Evolutionary conservation across 73 alveolate species (phyloP), one percentile per base, ranked within the genome.

Genomic region (Breviolum minutum): DNA sequence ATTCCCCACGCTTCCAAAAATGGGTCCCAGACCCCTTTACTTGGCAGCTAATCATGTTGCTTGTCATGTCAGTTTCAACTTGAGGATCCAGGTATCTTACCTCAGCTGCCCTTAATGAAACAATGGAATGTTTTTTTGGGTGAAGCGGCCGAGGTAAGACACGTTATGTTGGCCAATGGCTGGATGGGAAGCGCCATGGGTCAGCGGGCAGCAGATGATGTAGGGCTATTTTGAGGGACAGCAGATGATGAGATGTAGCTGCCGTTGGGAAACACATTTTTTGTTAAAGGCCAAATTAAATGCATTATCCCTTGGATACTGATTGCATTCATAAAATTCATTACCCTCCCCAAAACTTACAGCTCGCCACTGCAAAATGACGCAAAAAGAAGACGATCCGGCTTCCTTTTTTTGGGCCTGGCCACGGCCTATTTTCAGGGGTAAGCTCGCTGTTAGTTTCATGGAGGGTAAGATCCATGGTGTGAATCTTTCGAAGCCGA

Each of bases 91-190:
- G 26, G 19, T 73, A 12, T 26, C 54, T 22, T 73, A 26, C 22
- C n/a, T n/a, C n/a, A 20, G 83, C 1, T 73, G n/a, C n/a, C 48
- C 54, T 26, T 73, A 11, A 13, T 26, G 10, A n/a, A n/a, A 7
- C 83, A 73, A 19, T 6, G 83, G 13, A 66, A 12, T n/a, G 82
- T 71, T 71, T 8, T 30, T 11, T 74, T 29, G 16, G 66, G 92
- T 60, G 40, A 32, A 27, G 17, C 62, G 0, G 8, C 17, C 71
- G 17, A 90, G 97, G 97, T 73, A 90, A 90, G 81, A 90, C 97
- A 12, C 97, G 97, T 7, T 99, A 99, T 63, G 99, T 79, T 48
- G 99, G 99, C 89, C 95, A 97, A 40, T 99, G 99, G 99, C 70
- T 74, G 30, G 87, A 99, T 73, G 99, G 99, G 32, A 68, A 94